phyloP scores from a whole-genome alignment of 2,329 filamentous ascomycete species.

The Talaromyces sp. region DNA sequence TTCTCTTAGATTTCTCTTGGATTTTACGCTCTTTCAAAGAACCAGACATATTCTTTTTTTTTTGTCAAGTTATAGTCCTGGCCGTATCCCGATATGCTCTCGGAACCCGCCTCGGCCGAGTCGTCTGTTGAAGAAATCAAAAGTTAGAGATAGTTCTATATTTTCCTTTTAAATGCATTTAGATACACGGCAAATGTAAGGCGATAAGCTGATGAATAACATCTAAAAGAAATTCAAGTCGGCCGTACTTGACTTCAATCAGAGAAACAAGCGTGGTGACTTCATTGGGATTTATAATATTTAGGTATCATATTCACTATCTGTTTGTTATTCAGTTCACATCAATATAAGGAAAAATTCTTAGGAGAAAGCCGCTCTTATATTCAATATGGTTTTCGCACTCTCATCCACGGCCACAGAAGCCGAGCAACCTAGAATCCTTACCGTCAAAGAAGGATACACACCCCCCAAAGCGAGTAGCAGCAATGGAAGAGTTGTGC shows the following conservation, averaged over 20 bases:
- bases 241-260: not conserved
- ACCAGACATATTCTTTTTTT: not conserved
- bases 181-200: not conserved
- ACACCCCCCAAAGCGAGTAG: not conserved
- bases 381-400: constrained; percentile 6
- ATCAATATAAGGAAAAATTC: not conserved
- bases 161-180: not conserved
- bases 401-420: constrained; percentile 1
- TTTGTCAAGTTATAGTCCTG: not conserved
- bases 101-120: not conserved
- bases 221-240: not conserved
- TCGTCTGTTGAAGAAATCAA: not conserved
- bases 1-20: not conserved
- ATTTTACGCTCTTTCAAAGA: not conserved
- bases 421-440: constrained; percentile 3
- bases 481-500: constrained; percentile 14
- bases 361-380: not conserved
- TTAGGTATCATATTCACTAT: not conserved
- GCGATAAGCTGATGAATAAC: not conserved
- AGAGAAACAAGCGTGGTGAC: not conserved
- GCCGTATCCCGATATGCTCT: not conserved
- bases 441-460: constrained; percentile 11
- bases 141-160: not conserved
- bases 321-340: not conserved
- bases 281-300: not conserved